Evolutionary conservation across 441 rosid species (phyloP).

Genomic region (Brassica hybrid): DNA sequence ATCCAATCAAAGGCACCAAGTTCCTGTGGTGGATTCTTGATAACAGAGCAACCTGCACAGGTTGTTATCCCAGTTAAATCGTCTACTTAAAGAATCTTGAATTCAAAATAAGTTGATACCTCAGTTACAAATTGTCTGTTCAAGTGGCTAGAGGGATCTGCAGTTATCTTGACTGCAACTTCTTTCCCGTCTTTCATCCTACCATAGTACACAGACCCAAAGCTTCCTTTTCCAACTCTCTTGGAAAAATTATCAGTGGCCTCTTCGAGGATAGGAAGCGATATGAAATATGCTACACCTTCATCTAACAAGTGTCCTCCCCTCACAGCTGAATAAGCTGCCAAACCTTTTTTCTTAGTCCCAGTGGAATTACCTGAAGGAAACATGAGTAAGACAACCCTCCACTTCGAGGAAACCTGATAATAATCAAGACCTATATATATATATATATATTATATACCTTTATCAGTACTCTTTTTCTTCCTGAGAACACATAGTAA

Average conservation of each 20-base stretch:
- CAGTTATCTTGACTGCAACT: conserved; percentile 86
- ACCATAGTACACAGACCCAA: conserved; percentile 92
- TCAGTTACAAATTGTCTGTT: conserved; percentile 90
- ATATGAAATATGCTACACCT: conserved; percentile 71
- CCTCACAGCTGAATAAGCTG: conserved; percentile 58
- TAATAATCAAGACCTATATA: background rate
- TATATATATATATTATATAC: conserved; percentile 43
- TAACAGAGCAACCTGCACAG: conserved; percentile 80
- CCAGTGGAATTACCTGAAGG: conserved; percentile 57
- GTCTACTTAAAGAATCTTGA: conserved; percentile 5
- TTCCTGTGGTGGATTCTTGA: conserved; percentile 97
- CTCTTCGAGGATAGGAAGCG: conserved; percentile 75
- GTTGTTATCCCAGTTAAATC: background rate
- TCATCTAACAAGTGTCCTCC: conserved; percentile 78
- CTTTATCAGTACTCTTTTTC: conserved; percentile 55
- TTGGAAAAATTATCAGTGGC: conserved; percentile 75
- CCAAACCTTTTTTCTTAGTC: conserved; percentile 53
- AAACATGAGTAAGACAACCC: conserved; percentile 17
- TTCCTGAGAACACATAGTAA: conserved; percentile 48
- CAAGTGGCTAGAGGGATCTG: conserved; percentile 66
- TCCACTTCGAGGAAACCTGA: background rate
- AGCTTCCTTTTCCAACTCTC: conserved; percentile 93
- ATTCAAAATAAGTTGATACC: conserved; percentile 44
- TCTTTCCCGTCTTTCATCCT: conserved; percentile 96
- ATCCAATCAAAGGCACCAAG: conserved; percentile 94